Base-by-base conservation (phyloP, 169 alveolate genomes). In the Plasmodium berghei region DNA sequence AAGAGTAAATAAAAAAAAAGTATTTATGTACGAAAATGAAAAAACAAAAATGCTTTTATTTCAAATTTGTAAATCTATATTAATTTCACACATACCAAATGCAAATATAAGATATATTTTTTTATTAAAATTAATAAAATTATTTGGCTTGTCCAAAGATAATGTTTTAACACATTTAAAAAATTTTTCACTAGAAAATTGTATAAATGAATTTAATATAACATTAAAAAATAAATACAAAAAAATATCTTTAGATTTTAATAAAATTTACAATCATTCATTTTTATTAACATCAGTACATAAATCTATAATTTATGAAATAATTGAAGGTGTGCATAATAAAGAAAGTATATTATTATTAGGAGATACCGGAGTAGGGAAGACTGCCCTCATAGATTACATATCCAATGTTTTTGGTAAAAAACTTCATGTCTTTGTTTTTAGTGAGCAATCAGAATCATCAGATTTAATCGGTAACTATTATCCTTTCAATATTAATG, bases 361-460 rank as follows among this genome's bases (percentile, higher is more conserved):
- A 58, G 99, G 99, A 10, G 99, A 99, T 88, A 98, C 99, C 0
- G 99, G 99, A 3, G 97, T 99, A 9, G 99, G 99, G 24, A 98
- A 98, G 91, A 98, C 99, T 1, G 96, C 99, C 26, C 93, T 97
- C 24, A 97, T 98, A 22, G 99, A 98, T 89, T 93, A 96, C 73
- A 77, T 97, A 42, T 97, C 99, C 12, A 94, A 95, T 62, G 73
- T 96, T 46, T 92, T 96, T 87, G 97, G 93, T 70, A 95, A 77
- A 58, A 95, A 95, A 73, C 94, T 98, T 22, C 92, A 96, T 91
- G 99, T 98, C 6, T 97, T 96, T 89, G 98, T 98, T 86, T 96
- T 97, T 74, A 96, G 95, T 72, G 98, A 97, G 56, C 97, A 96
- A 72, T 94, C 97, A n/a, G 99, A 97, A 71, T 93, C 98, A 9